A percentile compares a stretch with the other conserved stretches of the same genome.
These are phyloP conservation scores for Epichloe gansuensis DNA, from an alignment of 2,329 filamentous ascomycete genomes.

Conservation along the genomic window DNA sequence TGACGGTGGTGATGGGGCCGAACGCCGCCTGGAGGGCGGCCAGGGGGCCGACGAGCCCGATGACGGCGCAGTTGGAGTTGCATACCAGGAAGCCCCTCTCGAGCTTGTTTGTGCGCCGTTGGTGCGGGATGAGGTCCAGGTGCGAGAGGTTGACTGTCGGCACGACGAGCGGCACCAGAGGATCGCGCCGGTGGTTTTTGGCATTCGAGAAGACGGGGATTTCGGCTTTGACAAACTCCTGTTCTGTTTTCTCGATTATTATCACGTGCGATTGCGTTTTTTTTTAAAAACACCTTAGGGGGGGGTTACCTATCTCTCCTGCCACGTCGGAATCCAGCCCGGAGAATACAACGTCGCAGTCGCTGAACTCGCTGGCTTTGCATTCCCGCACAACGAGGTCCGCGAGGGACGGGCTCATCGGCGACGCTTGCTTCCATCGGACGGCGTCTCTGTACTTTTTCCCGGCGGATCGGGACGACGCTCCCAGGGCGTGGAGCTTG, in stretches of 20 bases:
- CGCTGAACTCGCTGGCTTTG: conserved; percentile 65
- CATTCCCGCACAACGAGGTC: conserved; percentile 80
- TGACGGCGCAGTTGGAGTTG: conserved; percentile 97
- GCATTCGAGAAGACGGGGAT: conserved; percentile 94
- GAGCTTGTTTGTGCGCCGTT: conserved; percentile 59
- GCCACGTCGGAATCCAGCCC: conserved; percentile 88
- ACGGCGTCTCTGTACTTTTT: conserved; percentile 94
- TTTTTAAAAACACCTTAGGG: neutral
- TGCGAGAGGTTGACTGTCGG: conserved; percentile 89
- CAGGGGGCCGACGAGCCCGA: conserved; percentile 89
- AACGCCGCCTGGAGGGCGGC: conserved; percentile 79
- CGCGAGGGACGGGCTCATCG: conserved; percentile 61
- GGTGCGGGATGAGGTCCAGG: conserved; percentile 78
- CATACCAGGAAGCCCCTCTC: conserved; percentile 86
- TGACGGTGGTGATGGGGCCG: conserved; percentile 62
- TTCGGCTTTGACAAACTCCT: conserved; percentile 78
- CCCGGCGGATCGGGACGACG: conserved; percentile 76
- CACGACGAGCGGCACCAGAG: conserved; percentile 82
- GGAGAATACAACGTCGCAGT: conserved; percentile 89
- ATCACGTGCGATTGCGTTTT: conserved; percentile 12
- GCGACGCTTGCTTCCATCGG: conserved; percentile 81
- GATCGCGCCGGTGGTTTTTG: conserved; percentile 90
- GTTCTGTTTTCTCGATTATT: conserved; percentile 41
- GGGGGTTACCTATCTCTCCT: conserved; percentile 62
- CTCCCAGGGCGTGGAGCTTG: conserved; percentile 76